Evolutionary conservation across 2,329 filamentous ascomycete genomes (phyloP).

Genomic region (Colletotrichum tamarilloi): DNA sequence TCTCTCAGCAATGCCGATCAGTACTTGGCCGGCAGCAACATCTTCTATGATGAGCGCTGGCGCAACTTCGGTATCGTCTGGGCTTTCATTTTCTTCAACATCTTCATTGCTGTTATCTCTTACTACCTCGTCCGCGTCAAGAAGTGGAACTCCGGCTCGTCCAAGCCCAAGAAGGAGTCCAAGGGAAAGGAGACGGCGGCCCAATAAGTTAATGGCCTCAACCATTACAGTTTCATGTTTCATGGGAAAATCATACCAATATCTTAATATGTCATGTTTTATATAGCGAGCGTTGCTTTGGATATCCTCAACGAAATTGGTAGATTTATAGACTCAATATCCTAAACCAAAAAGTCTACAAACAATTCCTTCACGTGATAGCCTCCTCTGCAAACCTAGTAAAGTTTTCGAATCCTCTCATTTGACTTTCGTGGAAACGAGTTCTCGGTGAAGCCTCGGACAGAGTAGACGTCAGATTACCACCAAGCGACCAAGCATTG

Average conservation of each 20-base stretch:
- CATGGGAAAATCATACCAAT: not conserved
- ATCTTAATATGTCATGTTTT: slow-evolving; percentile 13
- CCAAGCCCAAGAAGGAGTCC: slow-evolving; percentile 21
- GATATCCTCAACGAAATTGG: not conserved
- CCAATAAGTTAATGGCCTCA: not conserved
- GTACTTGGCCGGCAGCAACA: slow-evolving; percentile 59
- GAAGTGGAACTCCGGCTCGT: slow-evolving; percentile 28
- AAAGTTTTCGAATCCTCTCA: too few relatives aligned
- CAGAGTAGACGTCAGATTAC: too few relatives aligned
- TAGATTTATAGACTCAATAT: not conserved
- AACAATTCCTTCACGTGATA: not conserved
- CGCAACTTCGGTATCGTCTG: slow-evolving; percentile 78
- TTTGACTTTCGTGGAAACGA: too few relatives aligned
- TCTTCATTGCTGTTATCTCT: slow-evolving; percentile 65
- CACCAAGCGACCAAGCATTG: too few relatives aligned
- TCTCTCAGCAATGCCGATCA: slow-evolving; percentile 71
- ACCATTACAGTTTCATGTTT: not conserved
- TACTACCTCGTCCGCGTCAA: slow-evolving; percentile 65
- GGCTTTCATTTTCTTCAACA: slow-evolving; percentile 74
- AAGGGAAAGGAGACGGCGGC: slow-evolving; percentile 17
- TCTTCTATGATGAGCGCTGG: slow-evolving; percentile 69
- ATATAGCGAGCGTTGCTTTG: slow-evolving; percentile 26
- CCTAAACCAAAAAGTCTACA: not conserved
- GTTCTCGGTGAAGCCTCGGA: too few relatives aligned
- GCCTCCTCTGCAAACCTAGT: too few relatives aligned